A percentile compares a stretch with the other conserved stretches of the same genome.
These are phyloP conservation scores for Mangifera indica DNA, from an alignment of 345 rosid genomes.

Conservation along the genomic window DNA sequence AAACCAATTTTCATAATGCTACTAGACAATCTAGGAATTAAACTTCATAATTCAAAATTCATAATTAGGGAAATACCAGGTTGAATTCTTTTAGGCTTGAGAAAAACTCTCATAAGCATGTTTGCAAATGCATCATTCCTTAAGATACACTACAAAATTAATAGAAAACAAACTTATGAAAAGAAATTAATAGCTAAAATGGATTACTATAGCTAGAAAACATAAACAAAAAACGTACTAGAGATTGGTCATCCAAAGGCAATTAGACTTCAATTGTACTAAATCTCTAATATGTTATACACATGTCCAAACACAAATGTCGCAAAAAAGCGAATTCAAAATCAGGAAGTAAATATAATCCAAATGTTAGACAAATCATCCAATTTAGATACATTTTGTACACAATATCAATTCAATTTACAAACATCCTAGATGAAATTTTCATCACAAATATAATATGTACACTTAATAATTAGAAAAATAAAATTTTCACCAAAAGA, in stretches of 20 bases:
- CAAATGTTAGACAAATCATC: not conserved
- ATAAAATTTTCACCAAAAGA: not conserved
- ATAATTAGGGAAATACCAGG: not conserved
- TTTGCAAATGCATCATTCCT: not conserved
- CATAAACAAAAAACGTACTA: too few species aligned
- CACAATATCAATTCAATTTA: not conserved
- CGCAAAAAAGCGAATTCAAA: not conserved
- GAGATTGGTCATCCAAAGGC: not conserved
- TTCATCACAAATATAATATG: not conserved
- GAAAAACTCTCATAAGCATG: not conserved
- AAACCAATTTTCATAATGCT: not conserved
- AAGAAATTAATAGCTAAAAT: not conserved
- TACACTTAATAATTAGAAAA: too few species aligned
- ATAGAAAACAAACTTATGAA: not conserved
- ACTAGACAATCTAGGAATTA: not conserved
- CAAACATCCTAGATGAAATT: not conserved
- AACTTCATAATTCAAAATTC: not conserved
- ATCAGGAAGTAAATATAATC: not conserved
- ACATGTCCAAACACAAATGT: not conserved
- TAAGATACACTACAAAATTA: not conserved
- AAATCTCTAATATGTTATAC: not conserved
- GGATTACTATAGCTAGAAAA: not conserved
- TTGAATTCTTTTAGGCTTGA: not conserved
- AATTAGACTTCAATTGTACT: not conserved
- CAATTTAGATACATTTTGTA: not conserved